Conservation (phyloP, 2,329 filamentous ascomycete species). For the Botryotinia globosa region DNA sequence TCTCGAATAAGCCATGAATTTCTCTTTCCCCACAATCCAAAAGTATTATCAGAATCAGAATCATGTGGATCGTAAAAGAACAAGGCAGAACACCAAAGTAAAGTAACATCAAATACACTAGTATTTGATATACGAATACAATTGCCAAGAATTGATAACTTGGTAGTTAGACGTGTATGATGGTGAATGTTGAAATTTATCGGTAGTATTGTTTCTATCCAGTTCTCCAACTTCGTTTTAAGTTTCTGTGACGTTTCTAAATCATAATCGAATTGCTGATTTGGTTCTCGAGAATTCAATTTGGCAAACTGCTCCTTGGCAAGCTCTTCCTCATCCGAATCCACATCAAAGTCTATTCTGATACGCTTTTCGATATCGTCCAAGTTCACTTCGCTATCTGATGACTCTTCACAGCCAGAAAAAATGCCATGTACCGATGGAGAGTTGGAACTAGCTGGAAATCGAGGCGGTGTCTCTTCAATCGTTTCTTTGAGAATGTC, state of each 20-base stretch:
- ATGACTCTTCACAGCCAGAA: neutral
- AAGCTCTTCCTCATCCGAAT: constrained; percentile 8
- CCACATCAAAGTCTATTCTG: neutral
- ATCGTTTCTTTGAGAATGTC: neutral
- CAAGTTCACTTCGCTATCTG: neutral
- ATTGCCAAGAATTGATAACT: neutral
- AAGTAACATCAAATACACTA: neutral
- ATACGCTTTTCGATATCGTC: neutral
- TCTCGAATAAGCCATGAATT: constrained; percentile 1
- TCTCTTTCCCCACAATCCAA: neutral
- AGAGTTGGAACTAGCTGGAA: neutral
- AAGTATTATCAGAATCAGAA: constrained; percentile 2
- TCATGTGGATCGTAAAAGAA: neutral
- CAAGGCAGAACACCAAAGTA: neutral
- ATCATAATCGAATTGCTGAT: neutral
- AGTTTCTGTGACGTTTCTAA: neutral
- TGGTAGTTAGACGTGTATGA: neutral
- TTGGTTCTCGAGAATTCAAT: constrained; percentile 4
- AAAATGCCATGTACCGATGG: neutral
- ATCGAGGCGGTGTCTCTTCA: neutral
- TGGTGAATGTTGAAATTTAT: neutral
- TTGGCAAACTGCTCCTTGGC: neutral
- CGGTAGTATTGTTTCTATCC: neutral
- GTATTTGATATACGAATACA: neutral
- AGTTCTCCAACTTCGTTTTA: neutral